These are phyloP conservation scores for Spergularia bocconei DNA, from an alignment of 148 eudicot species.

Conservation along the genomic window DNA sequence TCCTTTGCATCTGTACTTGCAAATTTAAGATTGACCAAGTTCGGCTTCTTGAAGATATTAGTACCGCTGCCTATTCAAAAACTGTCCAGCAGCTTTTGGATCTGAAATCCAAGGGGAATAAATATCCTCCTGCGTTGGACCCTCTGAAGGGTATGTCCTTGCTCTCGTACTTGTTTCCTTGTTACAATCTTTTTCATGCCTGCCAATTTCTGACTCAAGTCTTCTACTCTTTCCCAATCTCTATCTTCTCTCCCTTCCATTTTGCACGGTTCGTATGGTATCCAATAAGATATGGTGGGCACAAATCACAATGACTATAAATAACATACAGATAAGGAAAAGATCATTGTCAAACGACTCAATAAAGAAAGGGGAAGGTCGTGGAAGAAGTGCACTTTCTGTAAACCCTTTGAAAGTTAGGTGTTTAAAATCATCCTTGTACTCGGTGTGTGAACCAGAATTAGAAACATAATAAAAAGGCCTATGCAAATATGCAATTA, in stretches of 20 bases:
- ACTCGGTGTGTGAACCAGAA: background rate
- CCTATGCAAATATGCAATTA: background rate
- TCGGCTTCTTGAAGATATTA: conserved; percentile 81
- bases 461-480: background rate
- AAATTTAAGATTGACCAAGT: conserved; percentile 75
- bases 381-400: background rate
- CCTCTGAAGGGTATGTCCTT: conserved; percentile 64
- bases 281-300: too few species aligned
- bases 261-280: too few species aligned
- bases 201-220: background rate
- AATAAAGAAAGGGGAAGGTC: too few species aligned
- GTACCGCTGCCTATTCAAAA: conserved; percentile 71
- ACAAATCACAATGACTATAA: too few species aligned
- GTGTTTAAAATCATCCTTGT: background rate
- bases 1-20: conserved; percentile 61
- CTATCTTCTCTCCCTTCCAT: too few species aligned
- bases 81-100: conserved; percentile 66
- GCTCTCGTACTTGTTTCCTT: conserved; percentile 4
- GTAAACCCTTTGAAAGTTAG: background rate
- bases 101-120: conserved; percentile 64
- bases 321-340: too few species aligned
- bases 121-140: conserved; percentile 89
- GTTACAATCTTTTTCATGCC: background rate
- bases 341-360: too few species aligned
- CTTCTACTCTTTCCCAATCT: too few species aligned